Evolutionary conservation across 2,329 filamentous ascomycete species (phyloP).

Genomic region (Exophiala oligosperma): DNA sequence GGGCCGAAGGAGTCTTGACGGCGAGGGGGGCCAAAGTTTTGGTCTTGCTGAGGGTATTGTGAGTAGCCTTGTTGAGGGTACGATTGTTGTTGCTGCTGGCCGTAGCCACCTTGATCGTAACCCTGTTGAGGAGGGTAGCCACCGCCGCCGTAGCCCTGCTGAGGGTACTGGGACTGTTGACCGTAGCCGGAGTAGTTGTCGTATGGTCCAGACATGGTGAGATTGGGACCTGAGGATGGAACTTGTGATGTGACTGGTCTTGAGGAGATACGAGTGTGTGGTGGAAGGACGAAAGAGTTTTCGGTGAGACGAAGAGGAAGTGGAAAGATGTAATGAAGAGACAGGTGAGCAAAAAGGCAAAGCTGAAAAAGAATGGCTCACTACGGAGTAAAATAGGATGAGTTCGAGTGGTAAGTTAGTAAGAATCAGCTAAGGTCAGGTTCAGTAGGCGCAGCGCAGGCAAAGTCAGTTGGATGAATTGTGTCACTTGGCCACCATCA

Average conservation of each 20-base stretch:
- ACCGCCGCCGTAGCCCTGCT: slow-evolving; percentile 30
- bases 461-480: not conserved
- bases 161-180: slow-evolving; percentile 33
- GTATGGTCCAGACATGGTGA: slow-evolving; percentile 54
- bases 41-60: slow-evolving; percentile 33
- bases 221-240: too few relatives aligned
- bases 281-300: not conserved
- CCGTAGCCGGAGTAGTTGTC: slow-evolving; percentile 39
- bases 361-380: not conserved
- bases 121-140: slow-evolving; percentile 34
- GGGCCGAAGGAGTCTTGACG: slow-evolving; percentile 38
- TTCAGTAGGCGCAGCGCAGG: not conserved
- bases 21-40: slow-evolving; percentile 48
- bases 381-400: not conserved
- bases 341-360: not conserved
- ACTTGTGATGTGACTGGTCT: too few relatives aligned
- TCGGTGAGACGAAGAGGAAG: not conserved
- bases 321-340: not conserved
- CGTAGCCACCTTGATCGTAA: slow-evolving; percentile 34
- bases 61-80: slow-evolving; percentile 37
- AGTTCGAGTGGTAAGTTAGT: too few relatives aligned
- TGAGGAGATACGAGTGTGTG: not conserved
- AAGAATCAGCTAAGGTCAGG: too few relatives aligned
- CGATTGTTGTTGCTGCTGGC: slow-evolving; percentile 33
- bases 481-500: not conserved